Conservation (phyloP, 2,329 filamentous ascomycete genomes). For the Cytospora schulzeri region DNA sequence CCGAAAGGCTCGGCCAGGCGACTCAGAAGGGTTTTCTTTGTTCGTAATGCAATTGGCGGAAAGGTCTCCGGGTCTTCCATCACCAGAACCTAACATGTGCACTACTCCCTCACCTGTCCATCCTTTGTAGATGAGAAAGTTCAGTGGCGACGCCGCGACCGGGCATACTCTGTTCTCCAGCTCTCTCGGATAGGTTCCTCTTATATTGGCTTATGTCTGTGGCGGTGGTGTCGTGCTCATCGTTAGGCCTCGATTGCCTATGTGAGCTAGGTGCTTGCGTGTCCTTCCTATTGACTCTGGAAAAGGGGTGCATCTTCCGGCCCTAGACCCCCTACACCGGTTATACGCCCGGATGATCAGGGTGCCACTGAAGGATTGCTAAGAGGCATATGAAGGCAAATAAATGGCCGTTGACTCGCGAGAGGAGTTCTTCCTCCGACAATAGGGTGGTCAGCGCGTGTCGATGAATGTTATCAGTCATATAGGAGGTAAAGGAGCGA, state of each 20-base stretch:
- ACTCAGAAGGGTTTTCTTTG: slow-evolving; percentile 1
- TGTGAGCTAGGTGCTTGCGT: not conserved
- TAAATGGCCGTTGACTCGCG: not conserved
- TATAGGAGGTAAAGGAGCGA: not conserved
- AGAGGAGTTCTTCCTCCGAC: not conserved
- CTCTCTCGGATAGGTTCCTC: not conserved
- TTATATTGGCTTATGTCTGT: not conserved
- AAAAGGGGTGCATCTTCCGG: not conserved
- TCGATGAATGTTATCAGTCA: not conserved
- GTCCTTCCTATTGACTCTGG: not conserved
- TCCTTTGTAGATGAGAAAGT: not conserved
- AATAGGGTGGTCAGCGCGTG: not conserved
- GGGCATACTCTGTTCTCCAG: not conserved
- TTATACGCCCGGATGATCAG: not conserved
- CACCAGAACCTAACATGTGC: slow-evolving; percentile 2
- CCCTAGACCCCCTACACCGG: not conserved
- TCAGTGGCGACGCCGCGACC: not conserved
- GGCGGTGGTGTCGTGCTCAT: not conserved
- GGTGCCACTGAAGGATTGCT: not conserved
- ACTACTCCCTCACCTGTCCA: not conserved
- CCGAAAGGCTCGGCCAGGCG: not conserved
- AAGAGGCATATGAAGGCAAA: not conserved
- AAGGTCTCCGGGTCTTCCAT: not conserved
- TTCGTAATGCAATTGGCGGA: not conserved
- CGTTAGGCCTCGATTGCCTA: not conserved